Percentiles rank a stretch among this genome's conserved stretches.
phyloP scores from a whole-genome alignment of 345 rosid genomes.

The Linum trigynum region DNA sequence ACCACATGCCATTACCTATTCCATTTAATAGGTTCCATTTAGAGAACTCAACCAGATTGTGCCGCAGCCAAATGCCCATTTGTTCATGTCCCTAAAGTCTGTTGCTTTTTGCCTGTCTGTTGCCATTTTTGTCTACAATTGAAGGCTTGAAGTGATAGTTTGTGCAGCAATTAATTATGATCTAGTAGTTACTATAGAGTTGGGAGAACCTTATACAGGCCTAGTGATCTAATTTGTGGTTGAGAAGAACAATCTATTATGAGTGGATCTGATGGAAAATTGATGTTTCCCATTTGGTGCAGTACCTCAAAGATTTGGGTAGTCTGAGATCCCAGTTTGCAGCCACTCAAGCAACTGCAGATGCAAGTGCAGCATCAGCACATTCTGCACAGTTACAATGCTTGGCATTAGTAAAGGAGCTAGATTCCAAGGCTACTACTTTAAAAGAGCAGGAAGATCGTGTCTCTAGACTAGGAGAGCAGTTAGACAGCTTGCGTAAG shows the following conservation, averaged over 20 bases:
- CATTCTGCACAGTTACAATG: slow-evolving; percentile 69
- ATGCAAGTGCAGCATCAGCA: slow-evolving; percentile 73
- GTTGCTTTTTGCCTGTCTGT: slow-evolving; percentile 12
- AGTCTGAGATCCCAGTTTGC: slow-evolving; percentile 55
- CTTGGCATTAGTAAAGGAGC: slow-evolving; percentile 40
- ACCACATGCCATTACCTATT: background rate
- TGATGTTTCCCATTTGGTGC: slow-evolving; percentile 2
- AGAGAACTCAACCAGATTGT: background rate
- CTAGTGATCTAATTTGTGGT: no score
- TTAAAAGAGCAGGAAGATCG: slow-evolving; percentile 62
- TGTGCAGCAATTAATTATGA: no score
- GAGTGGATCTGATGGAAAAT: no score
- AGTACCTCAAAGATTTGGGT: slow-evolving; percentile 61
- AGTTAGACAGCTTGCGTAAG: slow-evolving; percentile 48
- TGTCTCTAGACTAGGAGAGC: slow-evolving; percentile 51
- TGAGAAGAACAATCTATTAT: no score
- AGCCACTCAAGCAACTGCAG: slow-evolving; percentile 60
- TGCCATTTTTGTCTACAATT: slow-evolving; percentile 1
- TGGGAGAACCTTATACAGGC: no score
- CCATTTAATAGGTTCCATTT: background rate
- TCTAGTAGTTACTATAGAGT: no score
- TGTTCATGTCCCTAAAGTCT: background rate
- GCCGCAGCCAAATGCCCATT: background rate
- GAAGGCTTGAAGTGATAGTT: no score
- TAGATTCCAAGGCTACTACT: slow-evolving; percentile 49